phyloP scores from a whole-genome alignment of 352 stramenopile species.

The Globisporangium acanthophoron region DNA sequence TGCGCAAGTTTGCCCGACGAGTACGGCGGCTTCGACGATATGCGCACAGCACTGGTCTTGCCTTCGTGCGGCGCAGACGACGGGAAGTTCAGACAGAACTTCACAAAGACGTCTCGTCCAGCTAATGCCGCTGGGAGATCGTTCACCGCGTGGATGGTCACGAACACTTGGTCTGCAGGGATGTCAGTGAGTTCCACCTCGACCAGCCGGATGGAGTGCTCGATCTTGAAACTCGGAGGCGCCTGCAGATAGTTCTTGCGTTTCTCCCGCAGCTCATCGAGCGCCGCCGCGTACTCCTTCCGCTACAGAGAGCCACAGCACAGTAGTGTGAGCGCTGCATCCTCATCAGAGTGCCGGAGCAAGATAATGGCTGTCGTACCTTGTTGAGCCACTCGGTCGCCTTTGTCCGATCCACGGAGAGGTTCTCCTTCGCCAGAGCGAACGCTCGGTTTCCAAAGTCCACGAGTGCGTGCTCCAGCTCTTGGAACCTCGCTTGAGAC shows the following conservation, averaged over 20 bases:
- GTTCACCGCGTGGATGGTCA: constrained; percentile 44
- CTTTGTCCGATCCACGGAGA: constrained; percentile 40
- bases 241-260: constrained; percentile 41
- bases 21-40: constrained; percentile 27
- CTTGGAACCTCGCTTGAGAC: constrained; percentile 31
- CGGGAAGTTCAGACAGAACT: constrained; percentile 72
- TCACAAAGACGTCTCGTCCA: constrained; percentile 57
- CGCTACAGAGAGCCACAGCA: constrained; percentile 20
- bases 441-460: constrained; percentile 59
- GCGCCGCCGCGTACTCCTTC: constrained; percentile 47
- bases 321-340: neutral
- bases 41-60: constrained; percentile 35
- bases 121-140: constrained; percentile 25
- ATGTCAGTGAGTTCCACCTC: constrained; percentile 41
- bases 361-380: constrained; percentile 18
- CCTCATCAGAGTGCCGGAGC: neutral
- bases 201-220: constrained; percentile 30
- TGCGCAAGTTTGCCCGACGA: constrained; percentile 14
- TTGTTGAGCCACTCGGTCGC: constrained; percentile 52
- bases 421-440: constrained; percentile 36
- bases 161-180: constrained; percentile 42
- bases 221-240: constrained; percentile 38
- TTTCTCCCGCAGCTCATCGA: constrained; percentile 48
- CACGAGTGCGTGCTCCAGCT: constrained; percentile 61
- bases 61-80: constrained; percentile 49